Evolutionary conservation across 345 rosid species (phyloP), one percentile per base, ranked within the genome.

Genomic region (Salix udensis): DNA sequence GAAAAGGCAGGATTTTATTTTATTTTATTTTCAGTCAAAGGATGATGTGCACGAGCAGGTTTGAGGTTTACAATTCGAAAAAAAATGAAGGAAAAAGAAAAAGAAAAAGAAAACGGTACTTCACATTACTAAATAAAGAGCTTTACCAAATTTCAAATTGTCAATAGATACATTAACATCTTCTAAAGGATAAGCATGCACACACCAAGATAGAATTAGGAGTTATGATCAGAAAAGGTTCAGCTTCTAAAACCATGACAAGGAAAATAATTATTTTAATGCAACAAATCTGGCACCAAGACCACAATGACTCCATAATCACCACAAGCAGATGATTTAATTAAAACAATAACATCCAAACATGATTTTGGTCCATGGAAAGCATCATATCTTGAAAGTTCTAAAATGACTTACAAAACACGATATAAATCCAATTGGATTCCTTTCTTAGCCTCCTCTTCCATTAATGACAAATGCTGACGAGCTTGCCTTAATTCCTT

Each of bases 401-500:
- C 28, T 24, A 23, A 58, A 75, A 71, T 73, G 70, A 84, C 98
- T 88, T 83, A 93, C 98, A 96, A 74, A 76, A 96, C 89, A 74
- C 86, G 87, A 84, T 93, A 96, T 21, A 91, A 75, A 78, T 96
- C 91, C 83, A 96, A 80, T 53, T 86, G 86, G n/a, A 77, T 80
- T 80, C 71, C 89, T 74, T 83, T 85, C 83, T 89, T 93, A 10
- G 90, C 87, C 78, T 88, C 88, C 75, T 93, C 94, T 86, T 91
- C 93, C 90, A 89, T 78, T 58, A 80, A 78, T 72, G 93, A 87
- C 83, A 88, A 73, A 61, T 74, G 89, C 50, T 77, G 86, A 68
- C 73, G 85, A 71, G 96, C 91, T 90, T 88, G 92, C 86, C 78
- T 89, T 81, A 95, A 70, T 74, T 95, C 98, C 69, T 86, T 91